Conservation (phyloP, 2,329 filamentous ascomycete species). For the Talaromyces pinophilus region DNA sequence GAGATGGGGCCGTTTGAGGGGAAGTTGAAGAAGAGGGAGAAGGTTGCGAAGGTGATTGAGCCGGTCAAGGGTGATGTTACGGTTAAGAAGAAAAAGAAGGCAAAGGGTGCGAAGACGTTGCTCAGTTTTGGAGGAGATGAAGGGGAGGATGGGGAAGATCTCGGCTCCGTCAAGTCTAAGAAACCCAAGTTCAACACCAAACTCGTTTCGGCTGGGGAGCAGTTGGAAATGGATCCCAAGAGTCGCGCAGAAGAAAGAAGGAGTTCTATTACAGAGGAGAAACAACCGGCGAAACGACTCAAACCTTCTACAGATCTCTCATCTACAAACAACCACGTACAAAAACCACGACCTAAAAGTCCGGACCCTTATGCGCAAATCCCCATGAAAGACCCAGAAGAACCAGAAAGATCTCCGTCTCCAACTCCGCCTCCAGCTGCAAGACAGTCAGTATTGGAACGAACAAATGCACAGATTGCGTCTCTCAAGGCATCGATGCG, state of each 20-base stretch:
- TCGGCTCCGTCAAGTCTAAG: constrained; percentile 34
- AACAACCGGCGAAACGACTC: constrained; percentile 32
- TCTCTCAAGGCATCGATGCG: constrained; percentile 52
- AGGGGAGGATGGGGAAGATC: constrained; percentile 38
- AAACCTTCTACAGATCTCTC: constrained; percentile 37
- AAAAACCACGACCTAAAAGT: constrained; percentile 39
- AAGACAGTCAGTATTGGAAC: constrained; percentile 40
- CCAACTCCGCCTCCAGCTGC: constrained; percentile 31
- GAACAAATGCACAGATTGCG: constrained; percentile 50
- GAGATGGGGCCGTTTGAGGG: constrained; percentile 49
- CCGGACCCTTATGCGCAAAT: constrained; percentile 48
- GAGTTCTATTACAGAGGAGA: constrained; percentile 5
- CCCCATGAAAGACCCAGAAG: constrained; percentile 48
- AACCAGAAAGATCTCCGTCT: constrained; percentile 38
- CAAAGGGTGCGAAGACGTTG: constrained; percentile 46
- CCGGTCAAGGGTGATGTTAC: constrained; percentile 29
- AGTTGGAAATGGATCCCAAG: constrained; percentile 24
- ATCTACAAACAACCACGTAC: constrained; percentile 29
- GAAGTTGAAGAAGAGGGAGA: constrained; percentile 47
- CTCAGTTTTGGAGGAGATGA: constrained; percentile 52
- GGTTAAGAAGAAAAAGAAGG: constrained; percentile 46
- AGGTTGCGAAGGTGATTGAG: constrained; percentile 34
- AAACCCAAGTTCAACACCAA: constrained; percentile 54
- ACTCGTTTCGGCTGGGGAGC: constrained; percentile 41
- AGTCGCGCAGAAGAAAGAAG: neutral